Evolutionary conservation across 768 basidiomycete species (phyloP).

Genomic region (Calocera cornea): DNA sequence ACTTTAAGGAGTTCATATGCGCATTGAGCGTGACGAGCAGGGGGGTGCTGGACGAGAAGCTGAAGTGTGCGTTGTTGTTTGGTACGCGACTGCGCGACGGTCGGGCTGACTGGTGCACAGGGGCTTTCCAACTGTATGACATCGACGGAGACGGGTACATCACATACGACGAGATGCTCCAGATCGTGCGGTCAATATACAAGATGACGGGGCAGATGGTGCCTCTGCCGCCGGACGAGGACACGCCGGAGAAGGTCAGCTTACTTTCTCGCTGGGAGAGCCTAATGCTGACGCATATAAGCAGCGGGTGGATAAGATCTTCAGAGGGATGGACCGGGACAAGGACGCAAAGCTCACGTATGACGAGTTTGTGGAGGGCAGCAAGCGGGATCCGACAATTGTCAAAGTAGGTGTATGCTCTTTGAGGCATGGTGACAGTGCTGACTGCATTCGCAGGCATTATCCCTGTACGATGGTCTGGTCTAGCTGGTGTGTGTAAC

Average conservation of each 20-base stretch:
- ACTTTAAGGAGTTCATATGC: constrained; percentile 99
- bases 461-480: constrained; percentile 89
- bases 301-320: constrained; percentile 97
- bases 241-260: constrained; percentile 94
- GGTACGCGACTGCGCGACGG: constrained; percentile 10
- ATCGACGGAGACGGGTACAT: constrained; percentile 97
- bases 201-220: constrained; percentile 99
- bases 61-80: constrained; percentile 59
- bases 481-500: constrained; percentile 53
- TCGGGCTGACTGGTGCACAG: constrained; percentile 32
- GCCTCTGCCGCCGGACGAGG: constrained; percentile 92
- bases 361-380: constrained; percentile 96
- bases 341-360: constrained; percentile 87
- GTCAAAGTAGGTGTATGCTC: constrained; percentile 55
- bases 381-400: constrained; percentile 97
- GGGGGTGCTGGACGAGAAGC: constrained; percentile 90
- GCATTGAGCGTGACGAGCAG: constrained; percentile 90
- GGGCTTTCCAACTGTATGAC: constrained; percentile 99
- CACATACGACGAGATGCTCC: constrained; percentile 97
- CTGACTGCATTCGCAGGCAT: constrained; percentile 39
- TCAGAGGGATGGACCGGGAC: constrained; percentile 91
- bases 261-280: not conserved
- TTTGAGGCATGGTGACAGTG: not conserved
- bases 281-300: not conserved
- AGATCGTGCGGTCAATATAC: constrained; percentile 96